Evolutionary conservation across 306 rosid species (phyloP), one percentile per base, ranked within the genome.

Genomic region (Lathyrus sativus): DNA sequence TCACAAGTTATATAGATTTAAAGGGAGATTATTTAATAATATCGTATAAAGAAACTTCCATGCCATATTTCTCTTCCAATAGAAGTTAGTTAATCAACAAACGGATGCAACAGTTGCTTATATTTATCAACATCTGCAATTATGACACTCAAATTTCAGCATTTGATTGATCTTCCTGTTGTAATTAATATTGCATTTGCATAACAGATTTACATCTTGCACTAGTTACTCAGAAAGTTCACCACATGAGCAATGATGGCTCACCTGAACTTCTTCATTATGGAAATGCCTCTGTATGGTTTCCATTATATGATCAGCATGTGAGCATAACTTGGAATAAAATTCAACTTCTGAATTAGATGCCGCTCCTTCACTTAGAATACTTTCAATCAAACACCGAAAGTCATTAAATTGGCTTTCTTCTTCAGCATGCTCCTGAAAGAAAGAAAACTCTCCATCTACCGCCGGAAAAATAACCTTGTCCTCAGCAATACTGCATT

Each of bases 401-500:
- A 91, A 87, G 78, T 91, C 97, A 70, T 91, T 91, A 81, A 95
- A 91, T 78, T 95, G 97, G 80, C 83, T 90, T 88, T 95, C 97
- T 81, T 91, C 96, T 81, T 95, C 97, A 10, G 89, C 92, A 68
- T 95, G 99, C 84, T 95, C 99, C 86, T 91, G 92, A 77, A 71
- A 75, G 82, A 95, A 95, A 10, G 97, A 95, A 69, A 95, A 53
- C 54, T 89, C 86, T 67, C 99, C 99, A 84, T 85, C 97, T 56
- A 91, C 95, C 0, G 97, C 96, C 0, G 97, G 96, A 91, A 95
- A 95, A 77, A 95, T 88, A 73, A 95, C 96, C 85, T 83, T 87
- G 89, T 95, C 99, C 91, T 95, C 99, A 1, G 99, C 97, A 83
- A 91, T 95, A 80, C 99, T 95, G 92, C 78, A 81, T 85, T 50